A percentile compares a stretch with the other conserved stretches of the same genome.
phyloP scores from a whole-genome alignment of 2,329 filamentous ascomycete genomes.

The Fusarium pseudocircinatum region DNA sequence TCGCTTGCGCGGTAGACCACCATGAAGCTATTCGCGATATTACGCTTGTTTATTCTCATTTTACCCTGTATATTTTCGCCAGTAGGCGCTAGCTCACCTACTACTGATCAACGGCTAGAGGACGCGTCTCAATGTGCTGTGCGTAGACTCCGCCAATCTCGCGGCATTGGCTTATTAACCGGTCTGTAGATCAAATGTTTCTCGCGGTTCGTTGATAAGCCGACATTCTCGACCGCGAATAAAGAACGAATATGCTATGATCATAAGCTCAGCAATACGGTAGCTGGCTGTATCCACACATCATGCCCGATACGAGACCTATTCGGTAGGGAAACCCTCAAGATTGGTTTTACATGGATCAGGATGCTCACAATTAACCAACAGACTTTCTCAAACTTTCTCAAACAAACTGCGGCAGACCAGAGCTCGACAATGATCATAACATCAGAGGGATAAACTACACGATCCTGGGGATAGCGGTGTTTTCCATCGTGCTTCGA shows the following conservation, averaged over 20 bases:
- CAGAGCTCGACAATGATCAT: not conserved
- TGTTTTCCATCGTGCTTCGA: not conserved
- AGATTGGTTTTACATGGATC: accelerated
- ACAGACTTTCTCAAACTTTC: not conserved
- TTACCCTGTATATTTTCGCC: not conserved
- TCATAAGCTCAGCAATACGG: not conserved
- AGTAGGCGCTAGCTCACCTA: not conserved
- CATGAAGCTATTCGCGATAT: not conserved
- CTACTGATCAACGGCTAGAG: not conserved
- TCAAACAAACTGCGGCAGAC: not conserved
- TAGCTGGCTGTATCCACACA: not conserved
- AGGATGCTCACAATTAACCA: not conserved
- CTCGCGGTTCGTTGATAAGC: not conserved
- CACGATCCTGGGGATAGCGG: not conserved
- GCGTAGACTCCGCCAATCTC: accelerated
- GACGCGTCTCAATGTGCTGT: not conserved
- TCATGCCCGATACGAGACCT: not conserved
- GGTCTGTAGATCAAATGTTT: not conserved
- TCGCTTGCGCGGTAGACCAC: not conserved
- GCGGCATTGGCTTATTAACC: not conserved
- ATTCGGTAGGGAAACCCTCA: not conserved
- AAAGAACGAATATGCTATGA: not conserved
- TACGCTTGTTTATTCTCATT: not conserved
- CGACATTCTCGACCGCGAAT: not conserved
- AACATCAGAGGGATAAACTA: not conserved